phyloP scores from a whole-genome alignment of 108 stramenopile species.

The Nitzschia palea region DNA sequence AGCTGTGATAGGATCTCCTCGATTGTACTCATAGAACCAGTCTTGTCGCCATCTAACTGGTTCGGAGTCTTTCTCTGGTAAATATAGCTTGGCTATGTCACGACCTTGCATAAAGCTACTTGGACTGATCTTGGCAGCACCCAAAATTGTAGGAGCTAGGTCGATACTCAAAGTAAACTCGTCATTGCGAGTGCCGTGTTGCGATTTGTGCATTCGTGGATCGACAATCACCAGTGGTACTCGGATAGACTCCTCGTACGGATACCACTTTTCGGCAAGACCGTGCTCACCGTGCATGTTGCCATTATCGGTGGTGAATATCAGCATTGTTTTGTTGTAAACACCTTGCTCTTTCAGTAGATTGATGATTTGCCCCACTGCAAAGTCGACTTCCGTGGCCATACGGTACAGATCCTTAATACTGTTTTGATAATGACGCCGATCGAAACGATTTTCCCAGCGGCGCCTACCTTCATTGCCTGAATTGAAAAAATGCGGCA shows the following conservation, averaged over 20 bases:
- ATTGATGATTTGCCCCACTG: conserved; percentile 58
- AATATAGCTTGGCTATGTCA: conserved; percentile 71
- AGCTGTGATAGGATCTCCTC: conserved; percentile 30
- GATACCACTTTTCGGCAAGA: conserved; percentile 66
- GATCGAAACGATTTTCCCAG: conserved; percentile 64
- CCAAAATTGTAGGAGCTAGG: conserved; percentile 75
- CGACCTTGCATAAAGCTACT: conserved; percentile 72
- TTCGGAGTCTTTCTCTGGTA: background rate
- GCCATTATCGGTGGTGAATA: conserved; percentile 89
- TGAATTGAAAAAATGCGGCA: conserved; percentile 39
- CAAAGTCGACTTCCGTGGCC: conserved; percentile 76
- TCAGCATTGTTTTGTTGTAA: conserved; percentile 66
- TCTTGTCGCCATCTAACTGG: conserved; percentile 62
- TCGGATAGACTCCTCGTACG: conserved; percentile 76
- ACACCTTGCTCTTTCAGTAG: conserved; percentile 53
- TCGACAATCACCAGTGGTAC: conserved; percentile 80
- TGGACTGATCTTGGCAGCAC: conserved; percentile 53
- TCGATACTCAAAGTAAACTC: conserved; percentile 79
- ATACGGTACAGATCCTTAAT: conserved; percentile 75
- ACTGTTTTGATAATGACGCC: conserved; percentile 53
- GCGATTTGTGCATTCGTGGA: conserved; percentile 68
- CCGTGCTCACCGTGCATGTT: conserved; percentile 63
- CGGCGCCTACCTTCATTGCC: conserved; percentile 68
- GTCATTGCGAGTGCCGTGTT: conserved; percentile 56
- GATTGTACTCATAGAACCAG: conserved; percentile 77